Percentiles rank a stretch among this genome's conserved stretches.
phyloP scores from a whole-genome alignment of 176 grass and related monocot genomes.

The Avena sativa region DNA sequence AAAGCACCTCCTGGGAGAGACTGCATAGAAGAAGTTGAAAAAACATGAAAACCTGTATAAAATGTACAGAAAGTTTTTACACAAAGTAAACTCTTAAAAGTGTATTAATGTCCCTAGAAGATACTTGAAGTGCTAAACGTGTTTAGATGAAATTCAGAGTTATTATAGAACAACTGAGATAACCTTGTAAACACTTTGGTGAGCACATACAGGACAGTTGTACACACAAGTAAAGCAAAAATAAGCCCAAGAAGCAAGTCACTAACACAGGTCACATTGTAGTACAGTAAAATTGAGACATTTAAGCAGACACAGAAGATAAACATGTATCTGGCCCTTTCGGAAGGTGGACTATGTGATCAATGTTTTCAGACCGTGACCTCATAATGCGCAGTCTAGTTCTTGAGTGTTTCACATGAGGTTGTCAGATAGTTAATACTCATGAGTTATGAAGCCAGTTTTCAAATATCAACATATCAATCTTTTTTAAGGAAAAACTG shows the following conservation, averaged over 20 bases:
- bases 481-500: neutral
- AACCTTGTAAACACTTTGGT: neutral
- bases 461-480: neutral
- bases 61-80: conserved; percentile 23
- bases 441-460: neutral
- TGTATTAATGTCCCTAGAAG: neutral
- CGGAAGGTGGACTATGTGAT: neutral
- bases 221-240: neutral
- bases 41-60: neutral
- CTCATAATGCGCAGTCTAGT: neutral
- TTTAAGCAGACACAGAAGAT: neutral
- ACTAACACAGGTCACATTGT: neutral
- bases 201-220: neutral
- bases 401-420: neutral
- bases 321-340: neutral
- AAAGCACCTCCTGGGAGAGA: neutral
- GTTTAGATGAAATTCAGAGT: neutral
- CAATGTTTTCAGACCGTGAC: neutral
- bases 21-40: neutral
- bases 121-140: neutral
- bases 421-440: neutral
- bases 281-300: neutral
- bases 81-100: neutral
- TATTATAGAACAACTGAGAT: neutral
- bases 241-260: neutral